phyloP scores from a whole-genome alignment of 768 basidiomycete genomes.

The Artomyces pyxidatus region DNA sequence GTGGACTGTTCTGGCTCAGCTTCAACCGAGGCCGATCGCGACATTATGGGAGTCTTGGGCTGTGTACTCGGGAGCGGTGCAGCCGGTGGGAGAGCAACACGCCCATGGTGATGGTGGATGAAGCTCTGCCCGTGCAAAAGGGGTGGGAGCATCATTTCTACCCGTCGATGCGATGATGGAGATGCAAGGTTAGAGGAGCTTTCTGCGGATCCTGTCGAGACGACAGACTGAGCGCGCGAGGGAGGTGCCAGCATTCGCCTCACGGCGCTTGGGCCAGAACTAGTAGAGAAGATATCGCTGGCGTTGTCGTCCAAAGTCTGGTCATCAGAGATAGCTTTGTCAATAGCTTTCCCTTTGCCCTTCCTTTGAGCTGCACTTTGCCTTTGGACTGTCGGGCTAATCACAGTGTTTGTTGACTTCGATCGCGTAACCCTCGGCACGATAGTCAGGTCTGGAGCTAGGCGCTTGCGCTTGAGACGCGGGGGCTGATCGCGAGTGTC shows the following conservation, averaged over 20 bases:
- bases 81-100: constrained; percentile 8
- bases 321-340: constrained; percentile 1
- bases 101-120: constrained; percentile 23
- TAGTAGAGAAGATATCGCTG: no score
- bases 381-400: constrained; percentile 22
- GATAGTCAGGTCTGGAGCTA: constrained; percentile 3
- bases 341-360: constrained; percentile 4
- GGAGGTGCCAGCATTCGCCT: constrained; percentile 24
- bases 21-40: constrained; percentile 9
- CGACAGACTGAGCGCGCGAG: constrained; percentile 41
- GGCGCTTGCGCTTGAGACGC: constrained; percentile 21
- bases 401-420: constrained; percentile 8
- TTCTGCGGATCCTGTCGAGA: constrained; percentile 23
- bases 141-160: constrained; percentile 11
- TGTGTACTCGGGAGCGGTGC: constrained; percentile 1
- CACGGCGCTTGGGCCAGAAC: constrained; percentile 30
- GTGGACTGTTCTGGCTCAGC: background rate
- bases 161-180: constrained; percentile 17
- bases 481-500: background rate
- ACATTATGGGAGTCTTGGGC: background rate
- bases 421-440: constrained; percentile 20
- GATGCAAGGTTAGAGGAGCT: constrained; percentile 15
- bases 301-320: constrained; percentile 16
- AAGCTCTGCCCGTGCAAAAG: constrained; percentile 20
- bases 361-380: constrained; percentile 28